These are phyloP conservation scores for Arabis alpina DNA, from an alignment of 345 rosid genomes.

Conservation along the genomic window DNA sequence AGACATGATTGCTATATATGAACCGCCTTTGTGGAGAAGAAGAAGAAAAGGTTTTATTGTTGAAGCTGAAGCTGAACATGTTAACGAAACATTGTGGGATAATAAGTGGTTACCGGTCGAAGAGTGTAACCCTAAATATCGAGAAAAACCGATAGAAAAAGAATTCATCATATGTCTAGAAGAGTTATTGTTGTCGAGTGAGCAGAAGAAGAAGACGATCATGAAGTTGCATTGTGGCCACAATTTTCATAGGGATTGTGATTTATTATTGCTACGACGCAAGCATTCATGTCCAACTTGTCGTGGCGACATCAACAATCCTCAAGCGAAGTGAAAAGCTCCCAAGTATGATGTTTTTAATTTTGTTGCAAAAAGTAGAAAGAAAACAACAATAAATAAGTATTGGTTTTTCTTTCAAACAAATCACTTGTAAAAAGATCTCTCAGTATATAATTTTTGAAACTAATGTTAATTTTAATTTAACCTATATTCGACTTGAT, in stretches of 20 bases:
- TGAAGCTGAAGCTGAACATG: neutral
- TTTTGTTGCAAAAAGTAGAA: too few relatives aligned
- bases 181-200: neutral
- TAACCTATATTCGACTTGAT: too few relatives aligned
- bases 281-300: slow-evolving; percentile 3
- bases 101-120: neutral
- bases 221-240: neutral
- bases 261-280: neutral
- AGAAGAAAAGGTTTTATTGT: neutral
- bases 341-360: too few relatives aligned
- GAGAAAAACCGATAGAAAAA: neutral
- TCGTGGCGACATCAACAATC: neutral
- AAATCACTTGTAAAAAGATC: too few relatives aligned
- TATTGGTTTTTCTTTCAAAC: too few relatives aligned
- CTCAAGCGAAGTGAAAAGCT: too few relatives aligned
- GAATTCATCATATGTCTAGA: neutral
- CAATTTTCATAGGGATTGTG: slow-evolving; percentile 2
- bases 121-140: neutral
- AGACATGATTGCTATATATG: too few relatives aligned
- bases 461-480: too few relatives aligned
- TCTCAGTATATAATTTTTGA: too few relatives aligned
- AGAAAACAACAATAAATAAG: too few relatives aligned
- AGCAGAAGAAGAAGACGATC: neutral
- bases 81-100: neutral
- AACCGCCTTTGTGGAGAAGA: neutral